Evolutionary conservation across 2,329 filamentous ascomycete species (phyloP).

Genomic region (Penicillium occitanis): DNA sequence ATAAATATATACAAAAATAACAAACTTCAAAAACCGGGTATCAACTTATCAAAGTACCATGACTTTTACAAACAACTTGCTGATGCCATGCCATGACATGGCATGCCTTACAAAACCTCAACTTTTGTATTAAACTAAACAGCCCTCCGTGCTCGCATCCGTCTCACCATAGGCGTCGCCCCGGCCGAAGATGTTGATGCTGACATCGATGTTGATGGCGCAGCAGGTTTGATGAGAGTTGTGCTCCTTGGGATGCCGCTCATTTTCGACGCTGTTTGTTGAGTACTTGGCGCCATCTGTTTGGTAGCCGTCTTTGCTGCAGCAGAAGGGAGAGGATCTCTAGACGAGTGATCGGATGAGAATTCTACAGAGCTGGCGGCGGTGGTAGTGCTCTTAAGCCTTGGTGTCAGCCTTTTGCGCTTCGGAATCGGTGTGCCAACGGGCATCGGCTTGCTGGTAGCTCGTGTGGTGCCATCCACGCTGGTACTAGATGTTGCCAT

Average conservation of each 20-base stretch:
- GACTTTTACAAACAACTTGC: neutral
- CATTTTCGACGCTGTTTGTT: conserved; percentile 24
- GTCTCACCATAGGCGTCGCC: conserved; percentile 37
- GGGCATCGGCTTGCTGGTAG: conserved; percentile 18
- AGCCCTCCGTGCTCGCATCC: conserved; percentile 29
- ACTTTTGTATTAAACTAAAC: neutral
- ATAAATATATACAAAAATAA: conserved; percentile 6
- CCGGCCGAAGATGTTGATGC: conserved; percentile 29
- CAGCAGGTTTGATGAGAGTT: conserved; percentile 30
- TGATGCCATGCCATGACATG: neutral
- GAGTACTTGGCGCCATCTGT: conserved; percentile 15
- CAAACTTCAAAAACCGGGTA: conserved; percentile 10
- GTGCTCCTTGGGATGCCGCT: conserved; percentile 29
- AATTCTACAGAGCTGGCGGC: conserved; percentile 16
- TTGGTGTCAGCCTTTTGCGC: conserved; percentile 39
- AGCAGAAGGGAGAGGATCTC: neutral
- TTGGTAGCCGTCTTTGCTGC: neutral
- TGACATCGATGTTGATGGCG: conserved; percentile 14
- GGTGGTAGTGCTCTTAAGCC: conserved; percentile 30
- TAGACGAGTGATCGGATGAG: conserved; percentile 1
- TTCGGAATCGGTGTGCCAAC: conserved; percentile 28
- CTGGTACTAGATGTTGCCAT: conserved; percentile 6
- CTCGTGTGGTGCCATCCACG: neutral
- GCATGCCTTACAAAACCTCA: neutral
- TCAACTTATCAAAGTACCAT: neutral